Conservation (phyloP, 805 yeast genomes). For the Sugiyamaella valdiviana region DNA sequence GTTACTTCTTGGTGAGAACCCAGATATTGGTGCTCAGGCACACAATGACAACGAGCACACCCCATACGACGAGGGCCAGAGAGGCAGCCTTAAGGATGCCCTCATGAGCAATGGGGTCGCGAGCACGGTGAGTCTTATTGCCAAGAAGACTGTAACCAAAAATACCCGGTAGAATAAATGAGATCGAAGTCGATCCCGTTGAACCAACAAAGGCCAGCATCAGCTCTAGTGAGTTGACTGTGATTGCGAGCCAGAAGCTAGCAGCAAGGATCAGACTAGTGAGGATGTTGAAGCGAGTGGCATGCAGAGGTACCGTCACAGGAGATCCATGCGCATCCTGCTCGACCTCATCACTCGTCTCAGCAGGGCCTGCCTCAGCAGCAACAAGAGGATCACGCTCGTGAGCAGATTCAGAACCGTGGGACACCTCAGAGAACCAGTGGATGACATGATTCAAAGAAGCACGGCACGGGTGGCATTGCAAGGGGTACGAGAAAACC, state of each 20-base stretch:
- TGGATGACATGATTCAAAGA: conserved; percentile 68
- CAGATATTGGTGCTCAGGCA: conserved; percentile 42
- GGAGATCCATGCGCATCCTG: conserved; percentile 5
- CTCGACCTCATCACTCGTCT: neutral
- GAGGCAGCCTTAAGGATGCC: conserved; percentile 42
- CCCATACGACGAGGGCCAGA: conserved; percentile 57
- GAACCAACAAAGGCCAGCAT: conserved; percentile 87
- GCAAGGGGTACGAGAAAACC: conserved; percentile 78
- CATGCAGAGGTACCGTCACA: conserved; percentile 13
- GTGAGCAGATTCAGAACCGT: neutral
- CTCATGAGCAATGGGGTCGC: conserved; percentile 9
- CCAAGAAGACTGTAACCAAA: conserved; percentile 72
- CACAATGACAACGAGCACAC: conserved; percentile 61
- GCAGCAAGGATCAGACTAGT: conserved; percentile 42
- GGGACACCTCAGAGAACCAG: conserved; percentile 33
- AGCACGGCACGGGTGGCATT: conserved; percentile 84
- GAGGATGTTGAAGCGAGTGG: conserved; percentile 32
- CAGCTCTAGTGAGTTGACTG: conserved; percentile 67
- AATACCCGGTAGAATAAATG: conserved; percentile 83
- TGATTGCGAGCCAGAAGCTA: conserved; percentile 59
- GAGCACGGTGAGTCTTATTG: conserved; percentile 17
- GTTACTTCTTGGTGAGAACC: conserved; percentile 5
- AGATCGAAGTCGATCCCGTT: conserved; percentile 87
- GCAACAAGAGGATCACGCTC: conserved; percentile 3
- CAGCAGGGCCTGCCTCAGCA: too few species aligned